Evolutionary conservation across 768 basidiomycete species (phyloP), one percentile per base, ranked within the genome.

Genomic region (Strobilomyces confusus): DNA sequence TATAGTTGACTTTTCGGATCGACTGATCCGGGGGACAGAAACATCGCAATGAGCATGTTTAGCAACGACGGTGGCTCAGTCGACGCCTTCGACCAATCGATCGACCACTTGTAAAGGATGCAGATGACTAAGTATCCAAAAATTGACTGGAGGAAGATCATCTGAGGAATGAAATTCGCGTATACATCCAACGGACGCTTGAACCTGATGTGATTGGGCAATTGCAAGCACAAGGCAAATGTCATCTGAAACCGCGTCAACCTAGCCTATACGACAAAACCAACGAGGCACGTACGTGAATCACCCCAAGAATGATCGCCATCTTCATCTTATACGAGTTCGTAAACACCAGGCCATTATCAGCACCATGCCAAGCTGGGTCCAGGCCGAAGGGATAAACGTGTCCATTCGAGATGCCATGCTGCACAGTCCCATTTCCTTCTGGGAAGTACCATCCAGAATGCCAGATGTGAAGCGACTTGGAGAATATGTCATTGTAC

Each of bases 261-360:
- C 54, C 55, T 15, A 51, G 43, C 41, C 23, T 15, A 25, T 34
- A 42, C 11, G 36, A 55, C 37, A 44, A 49, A 51, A 29, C 44
- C 34, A 41, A 37, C 43, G 36, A 40, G 47, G 73, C 85, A 62
- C 74, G 22, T 53, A 98, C 95, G 70, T 99, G 95, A 55, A 89
- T 89, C 59, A 99, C 95, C 69, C 97, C 97, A 49, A 99, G 72
- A 33, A 98, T 83, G 65, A 99, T 86, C 20, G 92, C 90, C 92
- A 98, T 93, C 77, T 99, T 98, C 97, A 99, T 99, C 84, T 98
- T 99, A 77, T 95, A 95, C 36, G 95, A 98, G 73, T 99, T 99
- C 48, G 88, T 89, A 72, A 98, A 99, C 40, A 97, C 85, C 54
- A 99, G 79, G 2, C 77, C 78, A 65, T 99, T 99, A 59, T 92